A percentile compares a stretch with the other conserved stretches of the same genome.
Conservation (phyloP, 768 basidiomycete genomes). For the Epithele typhae region DNA sequence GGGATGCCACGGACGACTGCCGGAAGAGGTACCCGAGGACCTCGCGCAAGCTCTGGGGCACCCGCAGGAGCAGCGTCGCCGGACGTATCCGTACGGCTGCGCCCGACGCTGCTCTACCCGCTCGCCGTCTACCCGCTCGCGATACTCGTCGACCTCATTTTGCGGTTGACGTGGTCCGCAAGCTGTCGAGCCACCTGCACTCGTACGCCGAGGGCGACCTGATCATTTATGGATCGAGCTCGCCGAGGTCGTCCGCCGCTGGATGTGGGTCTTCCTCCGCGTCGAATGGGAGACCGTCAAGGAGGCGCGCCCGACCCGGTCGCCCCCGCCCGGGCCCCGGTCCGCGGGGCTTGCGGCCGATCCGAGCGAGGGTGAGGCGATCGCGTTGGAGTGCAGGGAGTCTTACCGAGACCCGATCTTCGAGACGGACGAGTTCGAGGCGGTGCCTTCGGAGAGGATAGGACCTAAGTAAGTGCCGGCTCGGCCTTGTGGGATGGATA, state of each 20-base stretch:
- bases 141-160: conserved; percentile 76
- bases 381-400: conserved; percentile 9
- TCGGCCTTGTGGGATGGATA: too few species aligned
- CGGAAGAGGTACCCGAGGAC: background rate
- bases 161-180: conserved; percentile 95
- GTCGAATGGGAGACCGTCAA: conserved; percentile 95
- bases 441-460: conserved; percentile 12
- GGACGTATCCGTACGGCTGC: conserved; percentile 65
- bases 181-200: conserved; percentile 84
- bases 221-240: conserved; percentile 85
- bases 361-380: background rate
- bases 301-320: conserved; percentile 28
- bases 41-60: background rate
- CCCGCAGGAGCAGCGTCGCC: background rate
- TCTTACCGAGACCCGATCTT: conserved; percentile 8
- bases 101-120: conserved; percentile 71
- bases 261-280: conserved; percentile 98
- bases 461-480: too few species aligned
- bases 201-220: conserved; percentile 72
- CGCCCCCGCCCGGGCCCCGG: conserved; percentile 3
- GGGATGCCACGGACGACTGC: background rate
- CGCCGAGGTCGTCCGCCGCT: conserved; percentile 83
- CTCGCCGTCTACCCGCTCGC: conserved; percentile 81
- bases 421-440: conserved; percentile 18
- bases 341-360: background rate